A percentile compares a stretch with the other conserved stretches of the same genome.
Conservation (phyloP, 1,139 yeast species). For the Debaryomyces nepalensis region DNA sequence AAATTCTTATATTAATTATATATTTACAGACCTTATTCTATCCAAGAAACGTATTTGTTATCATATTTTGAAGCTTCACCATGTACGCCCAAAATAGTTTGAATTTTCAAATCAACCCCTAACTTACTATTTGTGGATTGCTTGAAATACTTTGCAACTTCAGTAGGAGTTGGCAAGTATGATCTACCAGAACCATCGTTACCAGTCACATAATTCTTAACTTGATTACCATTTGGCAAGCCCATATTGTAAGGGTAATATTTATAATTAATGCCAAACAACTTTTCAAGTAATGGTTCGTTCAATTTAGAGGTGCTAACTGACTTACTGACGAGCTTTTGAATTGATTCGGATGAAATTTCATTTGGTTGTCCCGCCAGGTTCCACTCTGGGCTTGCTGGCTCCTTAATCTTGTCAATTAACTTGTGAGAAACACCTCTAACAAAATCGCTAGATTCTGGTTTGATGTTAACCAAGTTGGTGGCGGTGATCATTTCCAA, state of each 20-base stretch:
- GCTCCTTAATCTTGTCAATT: conserved; percentile 63
- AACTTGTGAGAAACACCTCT: conserved; percentile 79
- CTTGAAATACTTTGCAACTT: conserved; percentile 65
- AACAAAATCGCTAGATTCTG: conserved; percentile 65
- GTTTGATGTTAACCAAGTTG: conserved; percentile 63
- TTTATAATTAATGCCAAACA: conserved; percentile 56
- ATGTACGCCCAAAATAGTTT: conserved; percentile 59
- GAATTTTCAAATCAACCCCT: conserved; percentile 66
- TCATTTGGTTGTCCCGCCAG: conserved; percentile 23
- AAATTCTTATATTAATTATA: conserved; percentile 11
- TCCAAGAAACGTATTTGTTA: conserved; percentile 66
- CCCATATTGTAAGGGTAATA: conserved; percentile 81
- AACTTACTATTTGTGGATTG: conserved; percentile 54
- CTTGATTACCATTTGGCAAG: conserved; percentile 69
- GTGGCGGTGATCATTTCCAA: conserved; percentile 81
- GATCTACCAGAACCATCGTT: conserved; percentile 64
- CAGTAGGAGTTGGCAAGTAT: conserved; percentile 68
- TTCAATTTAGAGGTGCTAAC: conserved; percentile 36
- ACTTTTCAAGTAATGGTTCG: conserved; percentile 47
- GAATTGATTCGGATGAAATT: conserved; percentile 28
- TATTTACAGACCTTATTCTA: conserved; percentile 19
- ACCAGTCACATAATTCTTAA: conserved; percentile 65
- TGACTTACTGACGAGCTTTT: conserved; percentile 28
- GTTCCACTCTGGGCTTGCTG: conserved; percentile 56
- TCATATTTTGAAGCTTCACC: conserved; percentile 64